Evolutionary conservation across 202 grass and related monocot species (phyloP), one percentile per base, ranked within the genome.

Genomic region (Hordeum pubiflorum): DNA sequence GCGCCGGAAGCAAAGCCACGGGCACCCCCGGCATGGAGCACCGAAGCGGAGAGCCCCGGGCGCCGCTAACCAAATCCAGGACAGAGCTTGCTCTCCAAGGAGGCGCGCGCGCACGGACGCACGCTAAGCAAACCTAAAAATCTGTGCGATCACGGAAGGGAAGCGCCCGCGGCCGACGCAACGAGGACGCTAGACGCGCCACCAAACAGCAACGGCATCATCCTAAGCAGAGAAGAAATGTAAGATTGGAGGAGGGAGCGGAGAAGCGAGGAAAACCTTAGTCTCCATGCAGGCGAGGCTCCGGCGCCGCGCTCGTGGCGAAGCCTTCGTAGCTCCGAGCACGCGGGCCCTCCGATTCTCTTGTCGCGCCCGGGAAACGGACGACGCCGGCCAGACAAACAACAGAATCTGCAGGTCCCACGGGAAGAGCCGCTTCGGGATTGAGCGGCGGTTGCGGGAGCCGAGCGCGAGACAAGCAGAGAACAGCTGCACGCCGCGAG

Each of bases 91-190:
- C 54, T 72, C 36, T 72, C 66, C 66, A 71, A 81, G 50, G 10
- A 71, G 52, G 54, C 23, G 66, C 36, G 65, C 50, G 65, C 58
- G 59, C 76, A 34, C 29, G 33, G 21, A 76, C 44, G 20, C 10
- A 29, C 34, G 77, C n/a, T 33, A 57, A 43, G n/a, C 67, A 72
- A 72, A 73, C 68, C 79, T 73, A 82, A 31, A 62, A 81, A 61
- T 10, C 37, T 81, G 27, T 38, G 56, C 59, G 79, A 82, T 82
- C 79, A 82, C 56, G 68, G 68, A 82, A 44, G 67, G 26, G 43
- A 63, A 82, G 56, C 79, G 20, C 50, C 78, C 43, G 31, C 17
- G 65, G 54, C 22, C 48, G 14, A 57, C 12, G 41, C 40, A 31
- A 44, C 58, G 24, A 65, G 75, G 17, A 66, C 74, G 56, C 40